Evolutionary conservation across 1,284 basidiomycete genomes (phyloP), one percentile per base, ranked within the genome.

Genomic region (Nidula niveotomentosa): DNA sequence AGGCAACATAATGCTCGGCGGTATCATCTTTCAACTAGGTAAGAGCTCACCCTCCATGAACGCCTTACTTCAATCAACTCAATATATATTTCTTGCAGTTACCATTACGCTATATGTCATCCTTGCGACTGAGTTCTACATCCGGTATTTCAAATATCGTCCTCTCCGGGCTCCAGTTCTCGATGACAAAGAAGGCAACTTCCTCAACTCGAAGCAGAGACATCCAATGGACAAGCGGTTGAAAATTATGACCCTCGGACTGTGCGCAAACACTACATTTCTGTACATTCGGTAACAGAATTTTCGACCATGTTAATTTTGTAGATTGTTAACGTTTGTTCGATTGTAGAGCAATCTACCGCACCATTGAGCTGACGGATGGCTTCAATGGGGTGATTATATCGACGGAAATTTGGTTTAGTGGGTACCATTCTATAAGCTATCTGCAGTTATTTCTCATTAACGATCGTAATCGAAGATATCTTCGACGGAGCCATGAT

Each of bases 1-100:
- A 10, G 73, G 68, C 2, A 54, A 76, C 49, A 75, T 80, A 60
- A 79, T 81, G 78, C 68, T 83, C 12, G 78, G 69, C 8, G 80
- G 80, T 10, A 79, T 71, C 34, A 47, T 55, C 15, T 67, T 71
- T 62, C 69, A 71, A 53, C 54, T 69, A 33, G 49, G 69, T 70
- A 50, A 52, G 61, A 36, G 39, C 13, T 45, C 36, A 36, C 33
- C 12, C 18, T 2, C 18, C 44, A 41, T 6, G 23, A 12, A n/a
- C 12, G 23, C 23, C 1, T 12, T 12, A 13, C 23, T 35, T 48
- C n/a, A 41, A 41, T 17, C 17, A 41, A 41, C 39, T 41, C 35
- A n/a, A 17, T 37, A 36, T 8, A 37, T 12, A 30, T 30, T 30
- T 5, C 30, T 47, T 39, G 12, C 33, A 74, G 72, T 67, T 33